A percentile compares a stretch with the other conserved stretches of the same genome.
Conservation (phyloP, 2,329 filamentous ascomycete genomes). For the Botrytis hyacinthi region DNA sequence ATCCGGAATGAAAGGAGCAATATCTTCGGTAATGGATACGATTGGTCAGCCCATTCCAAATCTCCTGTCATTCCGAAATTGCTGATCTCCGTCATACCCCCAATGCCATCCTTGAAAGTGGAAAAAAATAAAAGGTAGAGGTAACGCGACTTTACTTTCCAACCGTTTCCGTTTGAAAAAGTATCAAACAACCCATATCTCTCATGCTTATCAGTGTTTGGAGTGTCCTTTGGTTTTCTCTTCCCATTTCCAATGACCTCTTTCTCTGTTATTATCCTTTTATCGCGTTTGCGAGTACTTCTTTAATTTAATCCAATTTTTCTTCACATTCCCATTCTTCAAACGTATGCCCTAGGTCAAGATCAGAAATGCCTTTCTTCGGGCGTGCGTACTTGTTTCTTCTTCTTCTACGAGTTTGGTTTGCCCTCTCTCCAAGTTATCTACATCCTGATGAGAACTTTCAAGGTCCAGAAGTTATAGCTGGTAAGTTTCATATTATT, state of each 20-base stretch:
- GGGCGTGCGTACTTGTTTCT: constrained; percentile 81
- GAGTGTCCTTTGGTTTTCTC: background rate
- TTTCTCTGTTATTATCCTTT: constrained; percentile 6
- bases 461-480: constrained; percentile 94
- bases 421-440: constrained; percentile 92
- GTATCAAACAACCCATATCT: background rate
- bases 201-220: background rate
- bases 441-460: constrained; percentile 99
- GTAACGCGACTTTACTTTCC: background rate
- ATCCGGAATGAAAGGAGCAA: background rate
- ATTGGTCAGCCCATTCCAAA: constrained; percentile 1
- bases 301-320: constrained; percentile 14
- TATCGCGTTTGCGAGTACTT: constrained; percentile 31
- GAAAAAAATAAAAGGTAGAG: background rate
- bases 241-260: constrained; percentile 7
- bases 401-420: constrained; percentile 84
- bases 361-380: constrained; percentile 16
- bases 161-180: background rate
- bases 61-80: constrained; percentile 6
- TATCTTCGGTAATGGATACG: background rate
- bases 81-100: constrained; percentile 17
- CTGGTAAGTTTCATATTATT: constrained; percentile 61
- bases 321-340: background rate
- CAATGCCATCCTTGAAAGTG: constrained; percentile 27
- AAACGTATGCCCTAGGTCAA: constrained; percentile 47